Percentiles rank a stretch among this genome's conserved stretches.
Evolutionary conservation across 2,329 filamentous ascomycete species (phyloP).

Genomic region (Emmonsia crescens): DNA sequence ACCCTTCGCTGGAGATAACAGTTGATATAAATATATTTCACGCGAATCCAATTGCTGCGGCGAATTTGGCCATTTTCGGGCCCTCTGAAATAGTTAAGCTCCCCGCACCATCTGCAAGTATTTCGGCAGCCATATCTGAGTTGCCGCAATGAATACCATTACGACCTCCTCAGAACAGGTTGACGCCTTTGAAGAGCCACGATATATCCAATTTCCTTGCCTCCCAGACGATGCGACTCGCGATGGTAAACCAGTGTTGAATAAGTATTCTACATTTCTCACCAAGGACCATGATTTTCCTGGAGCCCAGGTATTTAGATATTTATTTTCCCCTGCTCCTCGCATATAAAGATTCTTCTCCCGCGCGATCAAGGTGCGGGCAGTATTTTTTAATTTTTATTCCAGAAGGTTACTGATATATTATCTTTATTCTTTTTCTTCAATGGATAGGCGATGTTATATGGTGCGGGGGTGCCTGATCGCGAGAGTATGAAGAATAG

Average conservation of each 20-base stretch:
- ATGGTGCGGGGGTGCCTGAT: constrained; percentile 79
- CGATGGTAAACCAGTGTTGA: constrained; percentile 57
- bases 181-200: constrained; percentile 28
- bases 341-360: neutral
- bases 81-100: neutral
- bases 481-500: constrained; percentile 77
- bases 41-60: neutral
- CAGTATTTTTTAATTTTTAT: constrained; percentile 7
- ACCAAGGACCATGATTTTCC: constrained; percentile 84
- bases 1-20: neutral
- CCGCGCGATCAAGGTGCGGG: neutral
- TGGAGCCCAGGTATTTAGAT: constrained; percentile 60
- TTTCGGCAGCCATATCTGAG: neutral
- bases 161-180: neutral
- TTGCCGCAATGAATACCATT: neutral
- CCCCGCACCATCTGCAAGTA: neutral
- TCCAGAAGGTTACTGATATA: neutral
- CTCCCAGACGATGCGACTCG: constrained; percentile 41
- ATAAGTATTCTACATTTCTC: constrained; percentile 73
- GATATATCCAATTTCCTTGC: constrained; percentile 48
- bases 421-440: neutral
- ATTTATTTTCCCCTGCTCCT: neutral
- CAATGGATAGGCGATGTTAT: constrained; percentile 68
- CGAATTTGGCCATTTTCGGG: neutral
- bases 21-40: neutral